These are phyloP conservation scores for Lachnellula suecica DNA, from an alignment of 2,329 filamentous ascomycete genomes.

Conservation along the genomic window DNA sequence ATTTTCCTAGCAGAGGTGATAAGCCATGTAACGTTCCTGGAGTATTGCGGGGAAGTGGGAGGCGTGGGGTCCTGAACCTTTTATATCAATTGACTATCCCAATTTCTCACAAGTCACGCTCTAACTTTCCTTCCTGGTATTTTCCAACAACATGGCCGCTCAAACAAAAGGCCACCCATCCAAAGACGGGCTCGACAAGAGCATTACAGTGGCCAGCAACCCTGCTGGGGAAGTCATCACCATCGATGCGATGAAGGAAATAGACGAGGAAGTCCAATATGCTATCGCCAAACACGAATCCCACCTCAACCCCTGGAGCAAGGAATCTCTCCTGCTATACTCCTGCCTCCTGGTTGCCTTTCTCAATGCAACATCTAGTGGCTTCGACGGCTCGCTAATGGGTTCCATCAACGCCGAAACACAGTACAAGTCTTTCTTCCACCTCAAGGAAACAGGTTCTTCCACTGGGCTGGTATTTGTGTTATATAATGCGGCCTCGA, in stretches of 20 bases:
- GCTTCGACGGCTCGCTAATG: conserved; percentile 50
- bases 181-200: conserved; percentile 2
- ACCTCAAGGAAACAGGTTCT: conserved; percentile 14
- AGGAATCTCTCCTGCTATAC: conserved; percentile 11
- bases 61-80: neutral
- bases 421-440: conserved; percentile 36
- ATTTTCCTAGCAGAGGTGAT: neutral
- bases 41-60: neutral
- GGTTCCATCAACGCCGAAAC: conserved; percentile 45
- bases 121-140: too few species aligned
- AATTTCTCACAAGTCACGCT: too few species aligned
- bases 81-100: too few species aligned
- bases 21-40: conserved; percentile 15
- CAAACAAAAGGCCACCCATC: neutral
- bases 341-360: conserved; percentile 16
- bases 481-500: conserved; percentile 17
- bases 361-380: conserved; percentile 34
- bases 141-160: neutral
- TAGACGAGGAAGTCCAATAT: conserved; percentile 17
- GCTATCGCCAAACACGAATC: conserved; percentile 14
- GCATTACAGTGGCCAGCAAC: conserved; percentile 1
- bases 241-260: conserved; percentile 10
- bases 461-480: conserved; percentile 23
- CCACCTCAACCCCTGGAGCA: conserved; percentile 9
- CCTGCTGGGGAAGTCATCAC: conserved; percentile 3